Evolutionary conservation across 108 stramenopile species (phyloP).

Genomic region (Seminavis robusta): DNA sequence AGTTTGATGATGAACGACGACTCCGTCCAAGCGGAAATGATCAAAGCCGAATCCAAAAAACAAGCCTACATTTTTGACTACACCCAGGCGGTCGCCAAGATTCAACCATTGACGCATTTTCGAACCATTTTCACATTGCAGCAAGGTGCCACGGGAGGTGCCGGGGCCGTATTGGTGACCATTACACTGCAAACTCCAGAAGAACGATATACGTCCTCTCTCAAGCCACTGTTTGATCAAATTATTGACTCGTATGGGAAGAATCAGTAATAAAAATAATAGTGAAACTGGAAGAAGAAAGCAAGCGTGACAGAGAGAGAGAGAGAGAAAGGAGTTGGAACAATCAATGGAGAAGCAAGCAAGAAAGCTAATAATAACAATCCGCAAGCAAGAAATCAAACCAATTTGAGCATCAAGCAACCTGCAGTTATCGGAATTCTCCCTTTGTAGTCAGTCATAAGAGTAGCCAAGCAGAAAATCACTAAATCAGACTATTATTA

Average conservation of each 20-base stretch:
- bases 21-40: slow-evolving; percentile 46
- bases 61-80: slow-evolving; percentile 69
- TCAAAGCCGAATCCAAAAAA: slow-evolving; percentile 56
- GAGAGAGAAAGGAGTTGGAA: no score
- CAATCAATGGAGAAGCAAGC: no score
- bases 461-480: no score
- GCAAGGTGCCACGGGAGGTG: slow-evolving; percentile 41
- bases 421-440: no score
- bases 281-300: no score
- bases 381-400: no score
- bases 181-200: slow-evolving; percentile 72
- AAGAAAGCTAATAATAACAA: no score
- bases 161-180: slow-evolving; percentile 70
- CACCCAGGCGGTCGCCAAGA: slow-evolving; percentile 13
- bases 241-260: slow-evolving; percentile 68
- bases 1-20: slow-evolving; percentile 43
- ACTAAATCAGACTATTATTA: no score
- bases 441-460: no score
- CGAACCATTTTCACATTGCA: slow-evolving; percentile 68
- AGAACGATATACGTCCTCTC: slow-evolving; percentile 30
- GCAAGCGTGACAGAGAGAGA: no score
- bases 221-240: slow-evolving; percentile 56
- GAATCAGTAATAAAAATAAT: slow-evolving; percentile 5
- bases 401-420: no score
- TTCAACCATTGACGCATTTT: slow-evolving; percentile 51